Base-by-base conservation (phyloP, 352 stramenopile genomes). In the Phytophthora europaea region DNA sequence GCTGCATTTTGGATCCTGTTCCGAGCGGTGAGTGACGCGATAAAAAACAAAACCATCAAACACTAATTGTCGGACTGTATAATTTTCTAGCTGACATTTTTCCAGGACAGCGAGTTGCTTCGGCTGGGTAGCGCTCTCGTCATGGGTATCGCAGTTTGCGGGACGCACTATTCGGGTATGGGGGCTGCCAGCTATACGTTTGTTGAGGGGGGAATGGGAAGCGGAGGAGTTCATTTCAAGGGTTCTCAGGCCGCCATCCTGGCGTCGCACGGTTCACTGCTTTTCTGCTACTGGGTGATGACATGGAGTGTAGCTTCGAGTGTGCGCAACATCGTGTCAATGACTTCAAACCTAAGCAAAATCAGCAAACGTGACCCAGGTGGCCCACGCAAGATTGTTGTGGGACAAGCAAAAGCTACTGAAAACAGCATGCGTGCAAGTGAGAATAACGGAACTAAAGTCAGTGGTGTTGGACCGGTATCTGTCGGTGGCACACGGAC, bases 1-100 rank as follows among this genome's bases (percentile, higher is more conserved):
- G 81, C 84, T 3, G 84, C 81, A 23, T 92, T 92, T 45, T 93
- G 84, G 86, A 93, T 91, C 55, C 56, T 93, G 12, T 92, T 92
- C 34, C 85, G 84, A 48, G 81, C 75, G 23, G 84, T 90, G 76
- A 22, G 63, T 51, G n/a, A 16, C 6, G 20, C 6, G 58, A 48
- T 40, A 40, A 16, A 18, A 6, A 43, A 4, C 12, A 12, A 43
- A 15, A 43, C 18, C 36, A 4, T 43, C 6, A 18, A 31, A 7
- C 12, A 7, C 36, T 43, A 43, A 43, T 43, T 6, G 9, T 6
- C 9, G 16, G 18, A 33, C 40, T 8, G 34, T 47, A 20, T 58
- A 22, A 22, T 62, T 4, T 16, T 50, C 22, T 28, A 90, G 79
- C 61, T 93, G 15, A 89, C 85, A 20, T 91, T 93, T 55, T 90